Conservation (phyloP, 2,329 filamentous ascomycete species). For the Claviceps humidiphila region DNA sequence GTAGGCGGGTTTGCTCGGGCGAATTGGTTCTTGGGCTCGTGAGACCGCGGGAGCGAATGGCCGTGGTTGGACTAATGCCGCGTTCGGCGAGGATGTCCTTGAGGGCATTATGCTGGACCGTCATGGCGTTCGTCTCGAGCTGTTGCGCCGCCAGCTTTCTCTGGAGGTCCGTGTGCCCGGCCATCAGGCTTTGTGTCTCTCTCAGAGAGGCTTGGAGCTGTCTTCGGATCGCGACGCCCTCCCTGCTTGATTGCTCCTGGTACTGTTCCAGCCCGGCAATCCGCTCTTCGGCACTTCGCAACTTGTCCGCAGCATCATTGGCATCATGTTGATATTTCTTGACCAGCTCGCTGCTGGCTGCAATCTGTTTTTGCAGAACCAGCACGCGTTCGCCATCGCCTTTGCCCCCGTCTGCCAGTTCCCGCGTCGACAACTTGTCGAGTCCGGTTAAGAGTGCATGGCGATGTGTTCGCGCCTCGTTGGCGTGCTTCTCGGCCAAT, state of each 20-base stretch:
- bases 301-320: constrained; percentile 72
- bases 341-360: constrained; percentile 64
- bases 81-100: constrained; percentile 87
- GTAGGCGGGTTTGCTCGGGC: constrained; percentile 65
- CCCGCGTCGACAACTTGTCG: constrained; percentile 52
- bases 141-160: constrained; percentile 74
- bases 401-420: constrained; percentile 32
- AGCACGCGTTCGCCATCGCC: constrained; percentile 51
- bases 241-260: constrained; percentile 90
- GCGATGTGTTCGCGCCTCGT: constrained; percentile 76
- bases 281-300: constrained; percentile 85
- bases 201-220: constrained; percentile 76
- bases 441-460: constrained; percentile 72
- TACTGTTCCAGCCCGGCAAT: constrained; percentile 95
- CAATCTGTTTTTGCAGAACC: constrained; percentile 68
- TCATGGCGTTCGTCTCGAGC: constrained; percentile 85
- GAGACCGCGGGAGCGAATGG: constrained; percentile 57
- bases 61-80: constrained; percentile 65
- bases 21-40: constrained; percentile 60
- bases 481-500: constrained; percentile 71
- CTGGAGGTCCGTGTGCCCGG: constrained; percentile 69
- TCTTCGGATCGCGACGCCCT: constrained; percentile 77
- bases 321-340: constrained; percentile 84
- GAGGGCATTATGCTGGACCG: constrained; percentile 81
- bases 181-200: constrained; percentile 70